These are phyloP conservation scores for Haplosporangium sp. DNA, from an alignment of 371 early-diverging fungal genomes.

Conservation along the genomic window DNA sequence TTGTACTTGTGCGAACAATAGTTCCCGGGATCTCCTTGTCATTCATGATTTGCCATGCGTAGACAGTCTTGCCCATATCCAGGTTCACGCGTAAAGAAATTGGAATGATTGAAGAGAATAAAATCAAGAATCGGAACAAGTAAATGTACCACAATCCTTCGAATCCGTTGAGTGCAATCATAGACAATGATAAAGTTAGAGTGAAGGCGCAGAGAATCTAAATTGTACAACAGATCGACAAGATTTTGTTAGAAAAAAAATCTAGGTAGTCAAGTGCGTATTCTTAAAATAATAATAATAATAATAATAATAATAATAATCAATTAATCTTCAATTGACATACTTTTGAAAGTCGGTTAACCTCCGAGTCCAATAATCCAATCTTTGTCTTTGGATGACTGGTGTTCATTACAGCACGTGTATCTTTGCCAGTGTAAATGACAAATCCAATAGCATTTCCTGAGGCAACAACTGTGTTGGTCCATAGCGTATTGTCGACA, in stretches of 20 bases:
- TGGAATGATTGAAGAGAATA: conserved; percentile 98
- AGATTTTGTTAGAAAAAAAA: background rate
- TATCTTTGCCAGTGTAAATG: conserved; percentile 98
- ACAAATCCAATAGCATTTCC: conserved; percentile 94
- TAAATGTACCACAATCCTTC: conserved; percentile 92
- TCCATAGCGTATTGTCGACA: conserved; percentile 98
- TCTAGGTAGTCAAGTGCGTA: no score
- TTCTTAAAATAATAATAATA: no score
- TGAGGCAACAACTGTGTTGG: conserved; percentile 97
- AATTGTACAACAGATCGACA: background rate
- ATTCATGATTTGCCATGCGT: conserved; percentile 86
- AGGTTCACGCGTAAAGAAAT: conserved; percentile 97
- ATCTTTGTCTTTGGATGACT: conserved; percentile 95
- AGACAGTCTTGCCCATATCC: conserved; percentile 97
- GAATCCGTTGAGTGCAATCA: conserved; percentile 94
- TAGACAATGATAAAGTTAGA: conserved; percentile 80
- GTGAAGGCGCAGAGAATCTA: conserved; percentile 91
- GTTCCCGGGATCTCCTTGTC: conserved; percentile 89
- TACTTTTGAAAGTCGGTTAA: conserved; percentile 95
- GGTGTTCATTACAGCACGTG: conserved; percentile 98
- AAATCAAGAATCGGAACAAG: conserved; percentile 94
- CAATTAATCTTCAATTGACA: background rate
- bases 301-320: no score
- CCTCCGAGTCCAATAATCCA: conserved; percentile 95
- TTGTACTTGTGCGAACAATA: conserved; percentile 93